Percentiles rank a stretch among this genome's conserved stretches.
Conservation (phyloP, 768 basidiomycete genomes). For the Rhizopogon vesiculosus region DNA sequence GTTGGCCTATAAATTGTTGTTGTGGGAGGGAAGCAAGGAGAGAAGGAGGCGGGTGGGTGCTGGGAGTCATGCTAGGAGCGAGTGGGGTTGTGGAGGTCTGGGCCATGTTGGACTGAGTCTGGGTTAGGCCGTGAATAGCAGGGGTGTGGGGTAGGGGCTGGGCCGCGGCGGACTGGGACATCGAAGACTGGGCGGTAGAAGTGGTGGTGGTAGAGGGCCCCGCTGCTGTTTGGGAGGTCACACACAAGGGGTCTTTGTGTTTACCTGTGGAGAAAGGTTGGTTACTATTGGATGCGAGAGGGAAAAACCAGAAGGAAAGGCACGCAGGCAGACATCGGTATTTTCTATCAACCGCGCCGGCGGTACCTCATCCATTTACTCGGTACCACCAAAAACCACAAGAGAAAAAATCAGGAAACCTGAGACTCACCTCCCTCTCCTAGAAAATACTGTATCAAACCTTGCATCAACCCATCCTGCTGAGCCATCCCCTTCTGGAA, state of each 20-base stretch:
- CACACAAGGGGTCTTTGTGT: constrained; percentile 11
- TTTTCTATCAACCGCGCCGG: background rate
- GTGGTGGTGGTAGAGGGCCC: constrained; percentile 7
- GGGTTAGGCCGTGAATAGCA: background rate
- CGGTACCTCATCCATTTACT: background rate
- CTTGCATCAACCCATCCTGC: constrained; percentile 82
- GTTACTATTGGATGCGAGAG: constrained; percentile 3
- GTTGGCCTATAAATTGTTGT: constrained; percentile 3
- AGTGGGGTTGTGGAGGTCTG: constrained; percentile 7
- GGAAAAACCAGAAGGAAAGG: background rate
- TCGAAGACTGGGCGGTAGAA: constrained; percentile 5
- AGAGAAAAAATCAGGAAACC: constrained; percentile 27
- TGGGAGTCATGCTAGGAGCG: constrained; percentile 26
- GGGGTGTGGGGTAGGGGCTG: constrained; percentile 17
- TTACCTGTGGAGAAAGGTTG: constrained; percentile 11
- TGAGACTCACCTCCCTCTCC: constrained; percentile 56
- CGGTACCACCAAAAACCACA: constrained; percentile 1
- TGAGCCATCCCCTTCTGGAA: constrained; percentile 75
- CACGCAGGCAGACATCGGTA: background rate
- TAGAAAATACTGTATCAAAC: constrained; percentile 76
- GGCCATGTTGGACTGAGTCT: background rate
- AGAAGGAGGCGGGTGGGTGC: constrained; percentile 25
- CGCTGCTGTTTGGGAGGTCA: constrained; percentile 5
- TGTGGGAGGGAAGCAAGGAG: constrained; percentile 15
- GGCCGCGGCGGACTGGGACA: background rate